phyloP scores from a whole-genome alignment of 2,329 filamentous ascomycete species.

The Penicillium olsonii region DNA sequence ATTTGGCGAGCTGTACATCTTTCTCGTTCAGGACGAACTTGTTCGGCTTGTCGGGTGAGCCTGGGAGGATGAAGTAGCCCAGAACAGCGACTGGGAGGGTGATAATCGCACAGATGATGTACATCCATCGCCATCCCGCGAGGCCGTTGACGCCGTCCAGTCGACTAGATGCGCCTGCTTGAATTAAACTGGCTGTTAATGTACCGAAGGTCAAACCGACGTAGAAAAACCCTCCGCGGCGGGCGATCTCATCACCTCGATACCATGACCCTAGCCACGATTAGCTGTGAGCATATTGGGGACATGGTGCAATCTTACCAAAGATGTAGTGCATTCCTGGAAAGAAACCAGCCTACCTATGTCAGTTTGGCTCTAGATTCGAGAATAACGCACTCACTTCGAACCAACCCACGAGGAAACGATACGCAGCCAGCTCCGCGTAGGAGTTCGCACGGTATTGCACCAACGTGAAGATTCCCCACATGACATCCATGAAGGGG shows the following conservation, averaged over 20 bases:
- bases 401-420: conserved; percentile 58
- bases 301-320: conserved; percentile 22
- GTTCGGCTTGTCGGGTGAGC: conserved; percentile 55
- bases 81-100: conserved; percentile 57
- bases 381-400: conserved; percentile 37
- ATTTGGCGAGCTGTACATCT: conserved; percentile 50
- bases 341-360: conserved; percentile 37
- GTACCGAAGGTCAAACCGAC: conserved; percentile 55
- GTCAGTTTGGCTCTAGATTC: not conserved
- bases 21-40: conserved; percentile 47
- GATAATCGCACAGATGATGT: conserved; percentile 56
- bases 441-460: conserved; percentile 55
- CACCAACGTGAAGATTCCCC: conserved; percentile 60
- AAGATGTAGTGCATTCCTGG: conserved; percentile 40
- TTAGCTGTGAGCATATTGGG: not conserved
- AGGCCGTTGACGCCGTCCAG: conserved; percentile 50
- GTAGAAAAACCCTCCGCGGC: conserved; percentile 56
- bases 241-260: conserved; percentile 49
- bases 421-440: conserved; percentile 54
- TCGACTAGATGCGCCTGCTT: conserved; percentile 44
- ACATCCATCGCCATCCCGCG: conserved; percentile 59
- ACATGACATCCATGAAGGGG: conserved; percentile 54
- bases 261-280: conserved; percentile 47
- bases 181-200: conserved; percentile 55
- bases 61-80: conserved; percentile 55